Evolutionary conservation across 495 filamentous ascomycete genomes (phyloP).

Genomic region (Cairneyella variabilis): DNA sequence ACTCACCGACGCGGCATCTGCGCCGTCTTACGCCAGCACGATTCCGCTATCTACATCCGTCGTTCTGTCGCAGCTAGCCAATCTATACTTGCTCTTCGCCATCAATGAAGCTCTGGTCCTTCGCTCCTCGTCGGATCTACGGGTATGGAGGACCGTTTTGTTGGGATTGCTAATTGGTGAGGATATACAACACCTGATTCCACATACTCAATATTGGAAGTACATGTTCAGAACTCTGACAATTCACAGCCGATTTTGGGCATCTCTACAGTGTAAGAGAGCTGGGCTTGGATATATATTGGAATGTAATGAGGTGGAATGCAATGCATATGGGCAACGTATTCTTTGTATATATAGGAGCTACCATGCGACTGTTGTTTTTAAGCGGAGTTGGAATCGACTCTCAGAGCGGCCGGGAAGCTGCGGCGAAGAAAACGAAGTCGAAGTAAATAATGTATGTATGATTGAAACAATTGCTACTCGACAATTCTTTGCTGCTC

Average conservation of each 20-base stretch:
- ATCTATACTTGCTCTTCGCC: slow-evolving; percentile 63
- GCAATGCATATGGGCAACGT: slow-evolving; percentile 64
- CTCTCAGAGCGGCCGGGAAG: slow-evolving; percentile 6
- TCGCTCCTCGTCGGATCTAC: slow-evolving; percentile 54
- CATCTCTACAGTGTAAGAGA: slow-evolving; percentile 56
- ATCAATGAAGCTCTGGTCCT: slow-evolving; percentile 67
- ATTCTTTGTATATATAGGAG: slow-evolving; percentile 57
- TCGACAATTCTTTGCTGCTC: too few species aligned
- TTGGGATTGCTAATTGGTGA: slow-evolving; percentile 57
- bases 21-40: slow-evolving; percentile 11
- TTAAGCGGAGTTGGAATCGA: slow-evolving; percentile 47
- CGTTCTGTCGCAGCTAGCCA: slow-evolving; percentile 58
- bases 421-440: slow-evolving; percentile 11
- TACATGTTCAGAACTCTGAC: too few species aligned
- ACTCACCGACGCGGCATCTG: slow-evolving; percentile 48
- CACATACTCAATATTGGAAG: too few species aligned
- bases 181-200: too few species aligned
- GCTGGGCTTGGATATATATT: slow-evolving; percentile 37
- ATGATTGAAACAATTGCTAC: too few species aligned
- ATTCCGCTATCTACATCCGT: slow-evolving; percentile 44
- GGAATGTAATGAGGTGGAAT: slow-evolving; percentile 47
- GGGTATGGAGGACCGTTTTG: slow-evolving; percentile 61
- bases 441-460: too few species aligned
- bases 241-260: slow-evolving; percentile 64
- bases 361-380: slow-evolving; percentile 50